A percentile compares a stretch with the other conserved stretches of the same genome.
Conservation (phyloP, 2,329 filamentous ascomycete species). For the Ustulina deusta region DNA sequence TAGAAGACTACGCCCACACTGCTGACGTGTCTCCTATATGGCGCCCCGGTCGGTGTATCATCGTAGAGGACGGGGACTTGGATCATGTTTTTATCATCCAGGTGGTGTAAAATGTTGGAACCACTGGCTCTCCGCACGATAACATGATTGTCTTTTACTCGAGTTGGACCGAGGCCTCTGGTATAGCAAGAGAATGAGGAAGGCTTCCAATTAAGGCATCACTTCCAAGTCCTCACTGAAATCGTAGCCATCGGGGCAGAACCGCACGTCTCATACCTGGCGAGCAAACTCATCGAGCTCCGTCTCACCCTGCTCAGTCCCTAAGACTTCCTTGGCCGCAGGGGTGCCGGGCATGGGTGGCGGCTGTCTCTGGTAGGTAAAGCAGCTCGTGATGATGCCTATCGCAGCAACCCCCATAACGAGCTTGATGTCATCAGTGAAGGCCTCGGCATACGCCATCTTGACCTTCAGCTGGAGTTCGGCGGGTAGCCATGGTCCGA, state of each 20-base stretch:
- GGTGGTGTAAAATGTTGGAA: slow-evolving; percentile 4
- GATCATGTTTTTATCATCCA: background rate
- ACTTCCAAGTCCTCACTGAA: slow-evolving; percentile 6
- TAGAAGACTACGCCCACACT: background rate
- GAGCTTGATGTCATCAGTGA: slow-evolving; percentile 60
- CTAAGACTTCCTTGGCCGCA: slow-evolving; percentile 46
- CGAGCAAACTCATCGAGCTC: slow-evolving; percentile 49
- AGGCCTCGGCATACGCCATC: slow-evolving; percentile 60
- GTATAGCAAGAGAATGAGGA: slow-evolving; percentile 1
- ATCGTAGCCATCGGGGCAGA: background rate
- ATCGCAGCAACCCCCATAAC: slow-evolving; percentile 59
- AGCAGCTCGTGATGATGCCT: slow-evolving; percentile 59
- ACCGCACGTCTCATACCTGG: slow-evolving; percentile 11
- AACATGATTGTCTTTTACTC: background rate
- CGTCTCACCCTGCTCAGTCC: slow-evolving; percentile 47
- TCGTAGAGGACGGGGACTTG: background rate
- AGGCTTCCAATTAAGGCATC: background rate
- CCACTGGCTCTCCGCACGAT: background rate
- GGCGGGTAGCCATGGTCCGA: slow-evolving; percentile 52
- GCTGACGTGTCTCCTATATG: background rate
- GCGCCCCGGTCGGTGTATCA: background rate
- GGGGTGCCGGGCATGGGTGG: slow-evolving; percentile 46
- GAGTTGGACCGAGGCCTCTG: background rate
- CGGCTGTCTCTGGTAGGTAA: slow-evolving; percentile 59
- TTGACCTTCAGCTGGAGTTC: slow-evolving; percentile 53